phyloP scores from a whole-genome alignment of 164 flowering plant species.

The Magnolia kwangsiensis region DNA sequence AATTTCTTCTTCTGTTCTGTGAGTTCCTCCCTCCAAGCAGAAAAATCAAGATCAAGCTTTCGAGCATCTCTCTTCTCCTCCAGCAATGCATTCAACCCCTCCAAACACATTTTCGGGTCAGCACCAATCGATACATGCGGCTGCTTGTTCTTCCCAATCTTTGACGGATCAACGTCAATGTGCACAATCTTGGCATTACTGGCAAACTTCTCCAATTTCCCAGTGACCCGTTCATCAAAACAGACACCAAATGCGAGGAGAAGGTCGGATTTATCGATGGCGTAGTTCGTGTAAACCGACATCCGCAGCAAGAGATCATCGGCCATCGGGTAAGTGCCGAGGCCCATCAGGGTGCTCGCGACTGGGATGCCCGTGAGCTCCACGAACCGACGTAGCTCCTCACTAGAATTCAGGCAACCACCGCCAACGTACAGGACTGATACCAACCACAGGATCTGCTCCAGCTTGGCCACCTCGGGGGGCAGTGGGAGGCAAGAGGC shows the following conservation, averaged over 20 bases:
- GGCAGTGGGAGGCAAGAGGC: constrained; percentile 44
- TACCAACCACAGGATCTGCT: constrained; percentile 50
- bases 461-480: constrained; percentile 30
- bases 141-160: constrained; percentile 74
- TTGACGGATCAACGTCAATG: constrained; percentile 65
- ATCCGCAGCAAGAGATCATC: constrained; percentile 51
- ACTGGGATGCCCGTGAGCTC: constrained; percentile 66
- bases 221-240: constrained; percentile 72
- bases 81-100: constrained; percentile 43
- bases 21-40: constrained; percentile 56
- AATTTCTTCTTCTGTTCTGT: constrained; percentile 42
- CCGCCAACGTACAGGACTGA: constrained; percentile 69
- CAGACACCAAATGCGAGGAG: constrained; percentile 72
- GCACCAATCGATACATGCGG: constrained; percentile 65
- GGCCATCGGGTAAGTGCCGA: constrained; percentile 40
- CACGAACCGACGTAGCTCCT: constrained; percentile 49
- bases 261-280: constrained; percentile 53
- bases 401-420: constrained; percentile 63
- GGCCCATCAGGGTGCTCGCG: constrained; percentile 71
- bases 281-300: constrained; percentile 70
- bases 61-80: constrained; percentile 18
- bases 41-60: constrained; percentile 38
- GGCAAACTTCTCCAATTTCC: constrained; percentile 69
- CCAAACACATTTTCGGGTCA: constrained; percentile 48
- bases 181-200: constrained; percentile 71